Conservation (phyloP, 139 green algal species). For the Mychonastes homosphaera region DNA sequence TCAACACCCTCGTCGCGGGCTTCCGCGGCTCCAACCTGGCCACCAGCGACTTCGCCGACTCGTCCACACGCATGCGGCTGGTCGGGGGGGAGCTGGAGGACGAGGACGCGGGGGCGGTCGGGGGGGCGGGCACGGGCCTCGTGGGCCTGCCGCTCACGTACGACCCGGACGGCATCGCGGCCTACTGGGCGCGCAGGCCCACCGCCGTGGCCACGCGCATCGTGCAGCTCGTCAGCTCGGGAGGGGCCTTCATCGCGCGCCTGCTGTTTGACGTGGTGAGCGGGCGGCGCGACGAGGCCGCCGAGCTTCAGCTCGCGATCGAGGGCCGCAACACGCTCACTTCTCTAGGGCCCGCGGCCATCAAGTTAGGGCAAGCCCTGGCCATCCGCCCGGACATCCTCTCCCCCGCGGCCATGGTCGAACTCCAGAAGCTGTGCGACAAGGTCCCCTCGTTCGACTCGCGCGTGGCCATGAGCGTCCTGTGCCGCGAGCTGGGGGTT, state of each 20-base stretch:
- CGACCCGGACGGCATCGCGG: conserved; percentile 69
- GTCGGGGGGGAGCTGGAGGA: conserved; percentile 29
- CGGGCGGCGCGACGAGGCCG: conserved; percentile 35
- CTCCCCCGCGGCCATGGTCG: conserved; percentile 88
- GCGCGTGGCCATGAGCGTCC: conserved; percentile 35
- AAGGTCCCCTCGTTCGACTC: conserved; percentile 89
- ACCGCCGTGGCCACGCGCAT: conserved; percentile 72
- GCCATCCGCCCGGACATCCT: conserved; percentile 94
- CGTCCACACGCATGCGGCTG: conserved; percentile 57
- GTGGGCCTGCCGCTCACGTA: conserved; percentile 75
- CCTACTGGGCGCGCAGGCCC: conserved; percentile 71
- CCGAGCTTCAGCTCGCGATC: conserved; percentile 62
- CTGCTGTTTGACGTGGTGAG: conserved; percentile 50
- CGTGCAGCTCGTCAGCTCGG: conserved; percentile 73
- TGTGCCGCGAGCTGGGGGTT: background rate
- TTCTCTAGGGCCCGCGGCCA: conserved; percentile 75
- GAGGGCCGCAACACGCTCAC: conserved; percentile 94
- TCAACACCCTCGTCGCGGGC: conserved; percentile 70
- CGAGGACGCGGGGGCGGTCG: background rate
- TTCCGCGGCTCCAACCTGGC: conserved; percentile 75
- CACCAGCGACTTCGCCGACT: conserved; percentile 71
- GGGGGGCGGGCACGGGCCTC: conserved; percentile 14
- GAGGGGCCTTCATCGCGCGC: conserved; percentile 60
- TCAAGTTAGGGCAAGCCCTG: conserved; percentile 84
- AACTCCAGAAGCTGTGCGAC: conserved; percentile 99